Evolutionary conservation across 2,329 filamentous ascomycete species (phyloP).

Genomic region (Colletotrichum trifolii): DNA sequence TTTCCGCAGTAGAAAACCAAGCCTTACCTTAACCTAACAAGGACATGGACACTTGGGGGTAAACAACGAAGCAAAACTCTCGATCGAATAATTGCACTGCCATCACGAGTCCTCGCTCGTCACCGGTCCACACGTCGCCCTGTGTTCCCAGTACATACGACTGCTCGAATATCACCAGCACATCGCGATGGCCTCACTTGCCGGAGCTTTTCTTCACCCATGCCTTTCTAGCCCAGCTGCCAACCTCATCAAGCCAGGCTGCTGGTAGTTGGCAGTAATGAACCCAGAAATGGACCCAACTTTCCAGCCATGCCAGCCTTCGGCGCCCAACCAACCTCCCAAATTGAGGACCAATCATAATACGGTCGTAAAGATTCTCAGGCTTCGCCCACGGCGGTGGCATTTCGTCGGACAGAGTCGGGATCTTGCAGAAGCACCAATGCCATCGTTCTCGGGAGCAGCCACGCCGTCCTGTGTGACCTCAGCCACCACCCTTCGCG

Average conservation of each 20-base stretch:
- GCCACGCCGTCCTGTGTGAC: constrained; percentile 19
- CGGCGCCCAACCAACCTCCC: constrained; percentile 29
- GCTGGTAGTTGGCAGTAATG: constrained; percentile 1
- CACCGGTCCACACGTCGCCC: not conserved
- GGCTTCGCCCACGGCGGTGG: constrained; percentile 2
- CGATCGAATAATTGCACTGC: constrained; percentile 9
- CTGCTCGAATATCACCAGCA: constrained; percentile 5
- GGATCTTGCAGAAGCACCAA: constrained; percentile 20
- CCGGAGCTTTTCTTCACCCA: not conserved
- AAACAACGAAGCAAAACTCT: constrained; percentile 22
- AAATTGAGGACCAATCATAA: not conserved
- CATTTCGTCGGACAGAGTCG: constrained; percentile 30
- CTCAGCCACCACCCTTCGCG: constrained; percentile 28
- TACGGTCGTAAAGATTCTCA: not conserved
- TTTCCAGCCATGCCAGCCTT: constrained; percentile 21
- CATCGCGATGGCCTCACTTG: constrained; percentile 29
- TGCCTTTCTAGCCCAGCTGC: constrained; percentile 2
- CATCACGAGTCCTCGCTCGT: not conserved
- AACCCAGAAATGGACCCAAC: not conserved
- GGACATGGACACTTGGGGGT: not conserved
- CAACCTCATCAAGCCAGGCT: constrained; percentile 9
- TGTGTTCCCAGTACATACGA: not conserved
- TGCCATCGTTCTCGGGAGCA: constrained; percentile 29
- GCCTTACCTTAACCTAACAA: no score
- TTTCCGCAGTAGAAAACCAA: no score